Conservation (phyloP, 2,329 filamentous ascomycete genomes). For the Exophiala lecanii-corni region DNA sequence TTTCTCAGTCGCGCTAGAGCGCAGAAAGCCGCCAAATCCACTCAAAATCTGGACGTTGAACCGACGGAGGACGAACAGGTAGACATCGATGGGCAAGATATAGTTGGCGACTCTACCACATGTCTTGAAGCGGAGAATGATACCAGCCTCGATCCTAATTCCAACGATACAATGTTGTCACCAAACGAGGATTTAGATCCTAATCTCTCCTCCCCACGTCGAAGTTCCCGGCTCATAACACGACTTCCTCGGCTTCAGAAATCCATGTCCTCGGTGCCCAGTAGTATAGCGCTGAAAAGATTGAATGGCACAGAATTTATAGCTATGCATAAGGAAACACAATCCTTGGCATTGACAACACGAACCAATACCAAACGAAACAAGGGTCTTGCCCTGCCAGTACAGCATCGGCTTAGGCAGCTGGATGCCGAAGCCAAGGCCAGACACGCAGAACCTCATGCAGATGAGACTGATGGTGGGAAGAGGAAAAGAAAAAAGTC, state of each 20-base stretch:
- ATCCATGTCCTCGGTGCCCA: slow-evolving; percentile 28
- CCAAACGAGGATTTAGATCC: slow-evolving; percentile 8
- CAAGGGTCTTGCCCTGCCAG: slow-evolving; percentile 32
- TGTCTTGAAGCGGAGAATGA: not conserved
- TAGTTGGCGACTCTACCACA: not conserved
- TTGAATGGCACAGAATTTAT: slow-evolving; percentile 44
- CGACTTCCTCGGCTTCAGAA: slow-evolving; percentile 27
- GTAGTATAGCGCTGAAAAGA: slow-evolving; percentile 39
- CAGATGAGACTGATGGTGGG: not conserved
- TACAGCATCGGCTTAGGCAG: slow-evolving; percentile 20
- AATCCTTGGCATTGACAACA: slow-evolving; percentile 39
- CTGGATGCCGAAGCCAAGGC: slow-evolving; percentile 18
- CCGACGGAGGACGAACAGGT: not conserved
- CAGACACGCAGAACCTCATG: slow-evolving; percentile 1
- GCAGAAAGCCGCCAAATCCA: slow-evolving; percentile 14
- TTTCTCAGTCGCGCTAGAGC: slow-evolving; percentile 24
- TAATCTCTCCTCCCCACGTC: slow-evolving; percentile 21
- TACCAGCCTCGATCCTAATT: not conserved
- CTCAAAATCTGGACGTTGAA: not conserved
- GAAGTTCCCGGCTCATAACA: slow-evolving; percentile 33
- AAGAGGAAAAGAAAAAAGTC: slow-evolving; percentile 3
- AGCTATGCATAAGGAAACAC: slow-evolving; percentile 38
- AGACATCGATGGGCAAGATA: not conserved
- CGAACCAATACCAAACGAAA: slow-evolving; percentile 42
- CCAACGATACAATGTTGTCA: not conserved